Base-by-base conservation (phyloP, 2,329 filamentous ascomycete genomes). In the Arthroderma sp. region DNA sequence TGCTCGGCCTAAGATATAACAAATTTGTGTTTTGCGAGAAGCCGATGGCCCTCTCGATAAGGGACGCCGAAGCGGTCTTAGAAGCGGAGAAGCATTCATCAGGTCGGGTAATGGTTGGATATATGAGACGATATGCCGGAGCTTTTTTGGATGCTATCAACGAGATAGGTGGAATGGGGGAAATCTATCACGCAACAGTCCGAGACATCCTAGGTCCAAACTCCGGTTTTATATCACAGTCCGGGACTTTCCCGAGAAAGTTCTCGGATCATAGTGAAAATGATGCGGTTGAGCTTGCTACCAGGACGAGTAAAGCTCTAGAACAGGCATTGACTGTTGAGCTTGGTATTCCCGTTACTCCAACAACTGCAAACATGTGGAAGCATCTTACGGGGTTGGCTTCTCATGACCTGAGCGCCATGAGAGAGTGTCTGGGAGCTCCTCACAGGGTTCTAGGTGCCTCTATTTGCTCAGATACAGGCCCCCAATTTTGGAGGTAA, bases 21-120 rank as follows among this genome's bases (percentile, higher is more conserved):
- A 59, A 84, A 64, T 70, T 76, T 61, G 76, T 77, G 2, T 72
- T 84, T 25, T 67, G 83, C 1, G 81, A 84, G 66, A 84, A 84
- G 63, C 81, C 81, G 0, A 63, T 80, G 15, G 71, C 79, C 0
- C 63, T 82, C 1, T 76, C 69, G 3, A 65, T 76, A 6, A 69
- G 66, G 0, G 75, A 77, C 41, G 67, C 74, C 0, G 66, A 77
- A 33, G 60, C 64, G 0, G 73, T 84, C 25, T 68, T 77, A 21
- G 74, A 70, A 0, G 79, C 79, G 0, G 79, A 83, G 64, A 67
- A 68, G n/a, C 67, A 73, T 58, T 61, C 59, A 0, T 73, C 74
- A 0, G 78, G 74, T 0, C 70, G 65, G 23, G 73, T 81, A 0
- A 78, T 84, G 64, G 78, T 84, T 0, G 81, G 80, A 1, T 80